phyloP scores from a whole-genome alignment of 164 flowering plant genomes.

The Chimonanthus praecox region DNA sequence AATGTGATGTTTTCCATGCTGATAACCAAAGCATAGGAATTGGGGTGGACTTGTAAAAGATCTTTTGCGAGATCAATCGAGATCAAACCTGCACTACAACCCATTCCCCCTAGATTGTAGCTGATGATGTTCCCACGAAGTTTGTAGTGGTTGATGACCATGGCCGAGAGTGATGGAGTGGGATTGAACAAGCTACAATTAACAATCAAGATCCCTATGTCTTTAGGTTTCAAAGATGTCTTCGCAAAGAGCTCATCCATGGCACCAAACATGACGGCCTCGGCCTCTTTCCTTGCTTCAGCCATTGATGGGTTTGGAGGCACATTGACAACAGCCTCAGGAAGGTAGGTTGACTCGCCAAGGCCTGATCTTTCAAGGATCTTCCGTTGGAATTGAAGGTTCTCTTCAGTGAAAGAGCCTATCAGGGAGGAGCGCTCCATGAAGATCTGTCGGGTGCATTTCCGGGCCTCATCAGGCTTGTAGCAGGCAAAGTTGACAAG shows the following conservation, averaged over 20 bases:
- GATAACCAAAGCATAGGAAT: constrained; percentile 64
- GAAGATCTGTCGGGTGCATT: constrained; percentile 61
- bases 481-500: constrained; percentile 73
- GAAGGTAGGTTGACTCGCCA: constrained; percentile 67
- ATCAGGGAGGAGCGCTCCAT: constrained; percentile 49
- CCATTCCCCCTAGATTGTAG: constrained; percentile 78
- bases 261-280: constrained; percentile 75
- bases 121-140: constrained; percentile 68
- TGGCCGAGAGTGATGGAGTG: constrained; percentile 75
- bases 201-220: constrained; percentile 62
- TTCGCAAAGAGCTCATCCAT: constrained; percentile 62
- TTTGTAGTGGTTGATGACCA: constrained; percentile 79
- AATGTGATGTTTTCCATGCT: constrained; percentile 80
- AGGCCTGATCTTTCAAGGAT: constrained; percentile 73
- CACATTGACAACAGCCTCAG: constrained; percentile 56
- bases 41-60: constrained; percentile 77
- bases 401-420: constrained; percentile 42
- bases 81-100: constrained; percentile 81
- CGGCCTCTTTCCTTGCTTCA: constrained; percentile 74
- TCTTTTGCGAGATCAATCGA: constrained; percentile 73
- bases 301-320: constrained; percentile 82
- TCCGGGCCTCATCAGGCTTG: constrained; percentile 65
- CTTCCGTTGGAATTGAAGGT: constrained; percentile 62
- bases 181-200: constrained; percentile 86
- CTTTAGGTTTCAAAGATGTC: constrained; percentile 56